Evolutionary conservation across 257 asterid species (phyloP), one percentile per base, ranked within the genome.

Genomic region (Jacaranda copaia): DNA sequence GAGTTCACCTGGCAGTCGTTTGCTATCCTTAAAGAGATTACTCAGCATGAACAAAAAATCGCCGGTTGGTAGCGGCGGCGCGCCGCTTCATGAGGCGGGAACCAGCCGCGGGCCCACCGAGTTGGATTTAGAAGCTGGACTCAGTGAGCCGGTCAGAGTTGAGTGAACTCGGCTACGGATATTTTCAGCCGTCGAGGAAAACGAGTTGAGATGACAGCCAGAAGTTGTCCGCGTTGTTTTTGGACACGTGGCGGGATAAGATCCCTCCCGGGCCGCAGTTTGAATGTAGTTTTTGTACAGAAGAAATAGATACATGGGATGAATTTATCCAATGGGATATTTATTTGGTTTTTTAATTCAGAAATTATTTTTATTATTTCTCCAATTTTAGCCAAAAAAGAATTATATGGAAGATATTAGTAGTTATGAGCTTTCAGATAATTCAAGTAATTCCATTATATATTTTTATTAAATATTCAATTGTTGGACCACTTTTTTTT

Each of bases 21-120:
- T 87, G 76, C n/a, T 82, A 74, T 80, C 94, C 1, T 14, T 85
- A 42, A 87, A 81, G 77, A 84, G 88, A 63, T 73, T 85, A 35
- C 76, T 87, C 2, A 89, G 91, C 39, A 80, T 85, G 84, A 79
- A 76, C 13, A 77, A 66, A 42, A 88, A 70, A 59, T 72, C 87
- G 5, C 85, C 90, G 4, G 48, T 6, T 1, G 61, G 68, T 15
- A 6, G 79, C 2, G 49, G 70, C 2, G 20, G 13, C 25, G 8
- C 84, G 5, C 53, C 74, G 19, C 65, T 87, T 15, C 48, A 77
- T 4, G 70, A 67, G 3, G 71, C 67, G 18, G 81, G 66, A 14
- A 66, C 77, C 15, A 87, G 86, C 53, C 38, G 79, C 15, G 70
- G 64, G 20, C 14, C 71, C n/a, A 16, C 77, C 19, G 87, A 86